Evolutionary conservation across 225 moss, liverwort and hornwort genomes (phyloP).

Genomic region (Marchantia paleacea): DNA sequence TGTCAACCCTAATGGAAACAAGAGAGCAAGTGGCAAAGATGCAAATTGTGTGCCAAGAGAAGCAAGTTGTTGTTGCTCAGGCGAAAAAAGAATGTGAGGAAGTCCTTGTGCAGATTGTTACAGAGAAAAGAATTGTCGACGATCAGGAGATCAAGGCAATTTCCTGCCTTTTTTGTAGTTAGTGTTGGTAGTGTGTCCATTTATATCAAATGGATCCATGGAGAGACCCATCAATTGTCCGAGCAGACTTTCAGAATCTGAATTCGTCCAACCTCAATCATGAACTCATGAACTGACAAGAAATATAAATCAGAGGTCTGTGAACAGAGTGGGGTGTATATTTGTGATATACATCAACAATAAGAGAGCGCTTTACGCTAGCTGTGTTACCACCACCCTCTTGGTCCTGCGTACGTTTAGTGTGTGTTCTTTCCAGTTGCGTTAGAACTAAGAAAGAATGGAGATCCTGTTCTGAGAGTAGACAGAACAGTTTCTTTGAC

Average conservation of each 20-base stretch:
- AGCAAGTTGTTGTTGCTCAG: conserved; percentile 60
- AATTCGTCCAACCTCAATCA: too few relatives aligned
- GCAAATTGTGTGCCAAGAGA: conserved; percentile 73
- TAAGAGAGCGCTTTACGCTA: too few relatives aligned
- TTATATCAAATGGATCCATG: neutral
- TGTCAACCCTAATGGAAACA: conserved; percentile 64
- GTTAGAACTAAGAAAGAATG: too few relatives aligned
- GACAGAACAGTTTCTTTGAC: too few relatives aligned
- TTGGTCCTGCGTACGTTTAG: too few relatives aligned
- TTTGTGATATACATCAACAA: too few relatives aligned
- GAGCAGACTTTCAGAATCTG: too few relatives aligned
- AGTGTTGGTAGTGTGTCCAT: neutral
- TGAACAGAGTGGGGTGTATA: neutral
- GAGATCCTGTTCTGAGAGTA: too few relatives aligned
- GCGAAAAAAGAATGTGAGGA: conserved; percentile 77
- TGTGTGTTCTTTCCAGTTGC: too few relatives aligned
- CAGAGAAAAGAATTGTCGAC: conserved; percentile 70
- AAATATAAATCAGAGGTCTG: neutral
- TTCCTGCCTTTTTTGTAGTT: neutral
- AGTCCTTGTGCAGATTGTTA: conserved; percentile 67
- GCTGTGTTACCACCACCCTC: too few relatives aligned
- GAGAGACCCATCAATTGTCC: neutral
- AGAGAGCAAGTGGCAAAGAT: conserved; percentile 60
- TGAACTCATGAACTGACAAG: neutral
- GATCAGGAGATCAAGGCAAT: conserved; percentile 74